Conservation (phyloP, 176 grass and related monocot genomes). For the Canna indica region DNA sequence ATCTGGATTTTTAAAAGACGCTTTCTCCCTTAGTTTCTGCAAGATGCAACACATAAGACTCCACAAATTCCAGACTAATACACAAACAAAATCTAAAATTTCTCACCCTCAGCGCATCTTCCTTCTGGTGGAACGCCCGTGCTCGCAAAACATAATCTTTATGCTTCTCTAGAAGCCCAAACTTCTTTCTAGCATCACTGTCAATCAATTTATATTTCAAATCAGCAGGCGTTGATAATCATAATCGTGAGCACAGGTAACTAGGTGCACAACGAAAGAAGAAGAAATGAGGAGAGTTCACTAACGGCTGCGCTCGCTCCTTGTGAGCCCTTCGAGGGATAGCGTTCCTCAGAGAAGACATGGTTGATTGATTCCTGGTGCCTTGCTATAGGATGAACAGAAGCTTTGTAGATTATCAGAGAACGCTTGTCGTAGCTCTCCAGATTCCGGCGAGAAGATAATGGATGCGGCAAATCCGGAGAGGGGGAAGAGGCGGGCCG, state of each 20-base stretch:
- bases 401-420: too few relatives aligned
- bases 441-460: too few relatives aligned
- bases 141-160: conserved; percentile 79
- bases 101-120: conserved; percentile 51
- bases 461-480: too few relatives aligned
- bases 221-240: background rate
- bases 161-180: conserved; percentile 75
- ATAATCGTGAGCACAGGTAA: background rate
- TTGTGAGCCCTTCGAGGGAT: conserved; percentile 73
- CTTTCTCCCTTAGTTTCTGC: conserved; percentile 81
- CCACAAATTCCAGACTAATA: background rate
- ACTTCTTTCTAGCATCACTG: conserved; percentile 69
- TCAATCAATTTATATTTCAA: too few relatives aligned
- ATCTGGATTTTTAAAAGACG: conserved; percentile 65
- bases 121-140: conserved; percentile 50
- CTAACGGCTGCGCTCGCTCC: conserved; percentile 89
- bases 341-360: conserved; percentile 92
- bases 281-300: conserved; percentile 1
- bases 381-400: too few relatives aligned
- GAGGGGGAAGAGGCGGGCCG: too few relatives aligned
- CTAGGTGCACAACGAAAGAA: background rate
- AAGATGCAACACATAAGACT: background rate
- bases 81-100: background rate
- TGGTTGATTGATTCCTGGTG: conserved; percentile 11
- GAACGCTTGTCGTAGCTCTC: too few relatives aligned